Evolutionary conservation across 2,329 filamentous ascomycete genomes (phyloP), one percentile per base, ranked within the genome.

Genomic region (Epichloe brachyelytri): DNA sequence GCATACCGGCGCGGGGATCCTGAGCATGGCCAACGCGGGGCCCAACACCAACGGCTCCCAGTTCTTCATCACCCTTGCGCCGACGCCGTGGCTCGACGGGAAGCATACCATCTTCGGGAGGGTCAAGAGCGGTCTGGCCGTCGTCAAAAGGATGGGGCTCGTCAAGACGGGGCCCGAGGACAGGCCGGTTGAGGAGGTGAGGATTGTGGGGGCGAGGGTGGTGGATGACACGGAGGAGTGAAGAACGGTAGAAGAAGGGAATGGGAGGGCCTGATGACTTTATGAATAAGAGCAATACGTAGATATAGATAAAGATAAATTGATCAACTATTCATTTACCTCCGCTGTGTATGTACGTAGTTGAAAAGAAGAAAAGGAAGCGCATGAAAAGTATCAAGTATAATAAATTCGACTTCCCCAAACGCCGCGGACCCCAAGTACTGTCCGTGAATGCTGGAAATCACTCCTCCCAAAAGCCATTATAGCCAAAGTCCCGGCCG

Each of bases 31-130:
- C 53, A 98, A 98, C 69, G 82, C 83, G 15, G 93, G 93, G 0
- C 87, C 88, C 8, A 82, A 97, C 67, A 95, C 91, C 37, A 97
- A 97, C 67, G 91, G 91, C 20, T 88, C 82, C 53, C 93, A 97
- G 70, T 98, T 97, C 70, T 97, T 97, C 65, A 82, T 98, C 58
- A 97, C 93, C 0, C 75, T 97, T 36, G 91, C 89, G 7, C 91
- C 91, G 4, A 91, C 93, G 15, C 93, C 93, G 0, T 97, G 91
- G 91, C 71, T 98, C 53, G 93, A 98, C 68, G 89, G 90, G 20
- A 96, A 95, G 68, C 91, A 98, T 67, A 95, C 90, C 11, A 94
- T 98, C 58, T 98, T 98, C 64, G 93, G 93, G 1, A 74, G 91
- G 50, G 89, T 98, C 39, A 90, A 86, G 71, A 79, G 70, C 50